Conservation (phyloP, 2,329 filamentous ascomycete genomes). For the Penicillium sp. region DNA sequence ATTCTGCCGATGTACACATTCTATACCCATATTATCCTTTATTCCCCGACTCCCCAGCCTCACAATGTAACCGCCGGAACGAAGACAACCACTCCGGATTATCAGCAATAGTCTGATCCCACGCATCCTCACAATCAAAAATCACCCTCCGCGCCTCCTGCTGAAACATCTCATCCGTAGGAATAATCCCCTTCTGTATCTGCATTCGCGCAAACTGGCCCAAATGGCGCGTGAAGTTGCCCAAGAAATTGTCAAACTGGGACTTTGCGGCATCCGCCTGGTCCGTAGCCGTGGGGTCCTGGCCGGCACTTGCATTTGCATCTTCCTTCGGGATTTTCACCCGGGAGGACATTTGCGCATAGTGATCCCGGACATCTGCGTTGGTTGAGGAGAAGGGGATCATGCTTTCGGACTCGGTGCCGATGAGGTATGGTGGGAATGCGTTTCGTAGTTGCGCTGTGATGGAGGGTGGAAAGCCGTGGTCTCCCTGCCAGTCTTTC, state of each 20-base stretch:
- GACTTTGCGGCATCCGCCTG: neutral
- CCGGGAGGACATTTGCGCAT: constrained; percentile 13
- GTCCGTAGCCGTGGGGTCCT: neutral
- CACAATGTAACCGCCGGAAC: constrained; percentile 20
- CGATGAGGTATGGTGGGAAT: constrained; percentile 22
- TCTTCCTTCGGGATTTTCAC: neutral
- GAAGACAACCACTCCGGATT: constrained; percentile 24
- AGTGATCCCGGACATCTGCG: constrained; percentile 12
- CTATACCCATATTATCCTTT: neutral
- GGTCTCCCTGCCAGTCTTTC: constrained; percentile 56
- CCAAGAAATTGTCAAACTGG: constrained; percentile 14
- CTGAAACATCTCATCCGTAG: constrained; percentile 55
- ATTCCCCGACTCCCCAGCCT: neutral
- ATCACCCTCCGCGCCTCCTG: constrained; percentile 49
- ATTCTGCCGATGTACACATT: neutral
- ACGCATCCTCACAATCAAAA: constrained; percentile 52
- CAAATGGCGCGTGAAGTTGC: constrained; percentile 12
- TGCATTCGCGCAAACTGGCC: constrained; percentile 20
- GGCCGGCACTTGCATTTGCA: neutral
- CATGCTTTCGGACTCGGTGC: constrained; percentile 15
- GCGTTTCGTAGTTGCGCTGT: constrained; percentile 17
- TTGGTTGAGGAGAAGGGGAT: constrained; percentile 24
- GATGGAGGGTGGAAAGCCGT: constrained; percentile 26
- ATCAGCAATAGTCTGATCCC: constrained; percentile 45
- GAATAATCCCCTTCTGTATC: constrained; percentile 27